phyloP scores from a whole-genome alignment of 2,329 filamentous ascomycete species.

The Cordyceps fumosorosea region DNA sequence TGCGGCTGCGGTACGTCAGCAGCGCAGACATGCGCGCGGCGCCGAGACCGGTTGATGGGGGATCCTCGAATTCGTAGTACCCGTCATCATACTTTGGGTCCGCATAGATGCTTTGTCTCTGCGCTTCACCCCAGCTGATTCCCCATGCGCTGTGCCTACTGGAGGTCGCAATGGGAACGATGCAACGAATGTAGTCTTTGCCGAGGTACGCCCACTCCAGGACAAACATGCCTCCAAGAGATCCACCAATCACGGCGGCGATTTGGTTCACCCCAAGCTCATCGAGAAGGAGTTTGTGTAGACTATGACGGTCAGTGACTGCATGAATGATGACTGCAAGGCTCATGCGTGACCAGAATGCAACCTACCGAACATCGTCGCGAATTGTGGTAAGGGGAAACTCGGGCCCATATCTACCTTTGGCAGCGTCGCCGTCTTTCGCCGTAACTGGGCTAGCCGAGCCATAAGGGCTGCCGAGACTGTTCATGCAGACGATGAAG shows the following conservation, averaged over 20 bases:
- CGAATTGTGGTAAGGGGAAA: constrained; percentile 93
- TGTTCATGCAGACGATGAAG: constrained; percentile 83
- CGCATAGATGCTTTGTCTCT: constrained; percentile 90
- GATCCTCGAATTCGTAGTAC: constrained; percentile 84
- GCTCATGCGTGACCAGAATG: background rate
- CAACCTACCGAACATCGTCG: constrained; percentile 82
- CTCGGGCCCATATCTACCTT: constrained; percentile 84
- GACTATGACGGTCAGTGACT: constrained; percentile 35
- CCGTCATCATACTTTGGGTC: constrained; percentile 98
- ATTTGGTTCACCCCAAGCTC: constrained; percentile 74
- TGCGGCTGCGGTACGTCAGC: constrained; percentile 89
- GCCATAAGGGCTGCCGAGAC: constrained; percentile 77
- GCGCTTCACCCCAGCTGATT: constrained; percentile 85
- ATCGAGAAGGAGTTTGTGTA: constrained; percentile 75
- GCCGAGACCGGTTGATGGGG: constrained; percentile 77
- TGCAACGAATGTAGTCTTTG: constrained; percentile 71
- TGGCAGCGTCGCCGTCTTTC: constrained; percentile 69
- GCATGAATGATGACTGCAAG: background rate
- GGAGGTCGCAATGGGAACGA: constrained; percentile 80
- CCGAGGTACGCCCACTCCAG: constrained; percentile 89
- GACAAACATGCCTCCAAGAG: constrained; percentile 86
- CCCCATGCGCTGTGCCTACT: constrained; percentile 83
- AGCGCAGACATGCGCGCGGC: constrained; percentile 96
- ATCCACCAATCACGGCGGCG: constrained; percentile 74
- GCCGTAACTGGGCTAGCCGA: constrained; percentile 84